Evolutionary conservation across 495 filamentous ascomycete species (phyloP).

Genomic region (Lasiosphaeria hispida): DNA sequence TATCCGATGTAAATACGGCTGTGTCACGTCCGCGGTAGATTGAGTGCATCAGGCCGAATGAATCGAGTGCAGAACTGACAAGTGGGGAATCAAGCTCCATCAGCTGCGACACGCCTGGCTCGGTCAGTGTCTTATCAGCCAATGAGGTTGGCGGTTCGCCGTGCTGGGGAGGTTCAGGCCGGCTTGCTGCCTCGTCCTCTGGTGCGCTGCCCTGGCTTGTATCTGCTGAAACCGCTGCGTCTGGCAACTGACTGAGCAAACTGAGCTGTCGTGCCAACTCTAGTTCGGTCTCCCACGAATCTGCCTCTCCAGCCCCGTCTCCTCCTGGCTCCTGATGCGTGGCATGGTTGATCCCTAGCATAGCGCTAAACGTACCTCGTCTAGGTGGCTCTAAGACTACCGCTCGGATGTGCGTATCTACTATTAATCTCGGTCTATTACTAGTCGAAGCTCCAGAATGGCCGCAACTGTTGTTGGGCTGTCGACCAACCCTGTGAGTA

Average conservation of each 20-base stretch:
- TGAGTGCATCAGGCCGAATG: too few relatives aligned
- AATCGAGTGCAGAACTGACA: too few relatives aligned
- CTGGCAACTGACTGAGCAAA: background rate
- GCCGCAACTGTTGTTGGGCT: conserved; percentile 4
- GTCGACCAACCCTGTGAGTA: conserved; percentile 7
- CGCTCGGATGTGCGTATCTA: background rate
- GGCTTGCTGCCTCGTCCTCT: background rate
- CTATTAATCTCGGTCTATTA: background rate
- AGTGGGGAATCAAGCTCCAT: conserved; percentile 2
- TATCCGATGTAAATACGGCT: too few relatives aligned
- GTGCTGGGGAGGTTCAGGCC: too few relatives aligned
- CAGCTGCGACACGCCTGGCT: too few relatives aligned
- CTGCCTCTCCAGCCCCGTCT: background rate
- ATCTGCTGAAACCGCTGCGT: conserved; percentile 1
- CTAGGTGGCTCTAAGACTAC: background rate
- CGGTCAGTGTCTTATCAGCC: too few relatives aligned
- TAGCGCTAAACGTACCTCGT: background rate
- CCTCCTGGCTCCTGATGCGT: background rate
- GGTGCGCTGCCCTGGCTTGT: background rate
- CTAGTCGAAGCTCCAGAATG: conserved; percentile 4
- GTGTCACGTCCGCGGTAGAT: too few relatives aligned
- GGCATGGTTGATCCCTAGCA: background rate
- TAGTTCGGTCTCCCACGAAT: background rate
- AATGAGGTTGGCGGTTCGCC: too few relatives aligned
- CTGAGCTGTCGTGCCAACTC: background rate